Evolutionary conservation across 768 basidiomycete genomes (phyloP).

Genomic region (Kwoniella sp.): DNA sequence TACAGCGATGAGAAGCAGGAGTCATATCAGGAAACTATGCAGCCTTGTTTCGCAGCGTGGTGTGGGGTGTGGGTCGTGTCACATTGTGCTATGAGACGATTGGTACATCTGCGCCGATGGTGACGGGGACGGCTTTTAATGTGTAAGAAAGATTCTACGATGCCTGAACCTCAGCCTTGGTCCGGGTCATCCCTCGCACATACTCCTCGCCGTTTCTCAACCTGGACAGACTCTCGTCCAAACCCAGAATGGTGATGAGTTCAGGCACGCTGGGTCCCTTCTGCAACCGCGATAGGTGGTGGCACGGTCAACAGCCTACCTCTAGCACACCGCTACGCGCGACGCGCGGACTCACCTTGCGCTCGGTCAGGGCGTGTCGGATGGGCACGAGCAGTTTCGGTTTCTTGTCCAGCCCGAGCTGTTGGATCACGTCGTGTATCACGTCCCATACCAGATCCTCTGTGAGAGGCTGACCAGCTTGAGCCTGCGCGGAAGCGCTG

Average conservation of each 20-base stretch:
- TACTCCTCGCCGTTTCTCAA: constrained; percentile 25
- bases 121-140: neutral
- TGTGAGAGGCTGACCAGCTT: constrained; percentile 46
- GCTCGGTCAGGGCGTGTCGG: constrained; percentile 72
- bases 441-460: constrained; percentile 52
- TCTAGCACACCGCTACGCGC: too few relatives aligned
- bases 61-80: neutral
- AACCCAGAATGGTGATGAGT: constrained; percentile 52
- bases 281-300: constrained; percentile 30
- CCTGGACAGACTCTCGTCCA: constrained; percentile 27
- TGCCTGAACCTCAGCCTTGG: neutral
- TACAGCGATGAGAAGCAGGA: neutral
- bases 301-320: too few relatives aligned
- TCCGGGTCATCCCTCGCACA: too few relatives aligned
- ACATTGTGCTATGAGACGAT: too few relatives aligned
- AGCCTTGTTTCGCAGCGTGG: neutral
- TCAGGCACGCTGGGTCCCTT: constrained; percentile 54
- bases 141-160: neutral
- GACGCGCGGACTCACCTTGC: too few relatives aligned
- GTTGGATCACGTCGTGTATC: constrained; percentile 29
- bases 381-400: constrained; percentile 68
- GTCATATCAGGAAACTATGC: neutral
- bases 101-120: neutral
- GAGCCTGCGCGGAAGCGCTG: constrained; percentile 1
- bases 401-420: constrained; percentile 18